These are phyloP conservation scores for Heterobasidion irregulare DNA, from an alignment of 1,284 basidiomycete genomes.

Conservation along the genomic window DNA sequence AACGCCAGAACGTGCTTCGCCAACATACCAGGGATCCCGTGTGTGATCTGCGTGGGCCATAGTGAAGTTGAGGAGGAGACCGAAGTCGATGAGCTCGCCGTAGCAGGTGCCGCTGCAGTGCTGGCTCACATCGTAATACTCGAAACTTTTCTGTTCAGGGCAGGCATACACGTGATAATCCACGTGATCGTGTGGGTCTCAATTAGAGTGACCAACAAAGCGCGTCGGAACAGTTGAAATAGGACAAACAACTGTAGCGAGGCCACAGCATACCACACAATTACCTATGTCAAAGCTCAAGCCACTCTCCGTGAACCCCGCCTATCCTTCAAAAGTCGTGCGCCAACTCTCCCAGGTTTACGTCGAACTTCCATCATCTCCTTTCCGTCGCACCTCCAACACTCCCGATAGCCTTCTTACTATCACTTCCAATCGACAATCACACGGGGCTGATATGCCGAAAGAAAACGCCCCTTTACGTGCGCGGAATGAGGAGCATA, in stretches of 20 bases:
- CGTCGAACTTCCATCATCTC: constrained; percentile 49
- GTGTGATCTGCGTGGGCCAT: constrained; percentile 90
- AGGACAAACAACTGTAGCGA: constrained; percentile 7
- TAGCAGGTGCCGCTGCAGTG: neutral
- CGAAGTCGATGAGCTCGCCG: constrained; percentile 3
- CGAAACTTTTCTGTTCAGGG: constrained; percentile 1
- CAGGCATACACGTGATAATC: neutral
- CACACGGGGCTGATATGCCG: constrained; percentile 15
- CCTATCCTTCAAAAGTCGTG: constrained; percentile 13
- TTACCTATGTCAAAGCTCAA: neutral
- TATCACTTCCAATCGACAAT: constrained; percentile 8
- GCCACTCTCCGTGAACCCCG: neutral
- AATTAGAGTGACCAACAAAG: constrained; percentile 3
- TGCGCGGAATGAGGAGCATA: constrained; percentile 10
- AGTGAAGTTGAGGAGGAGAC: constrained; percentile 11
- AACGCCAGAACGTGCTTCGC: constrained; percentile 1
- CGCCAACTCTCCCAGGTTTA: constrained; percentile 38
- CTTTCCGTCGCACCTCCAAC: constrained; percentile 16
- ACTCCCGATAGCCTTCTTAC: constrained; percentile 2
- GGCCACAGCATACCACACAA: neutral
- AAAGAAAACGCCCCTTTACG: constrained; percentile 51
- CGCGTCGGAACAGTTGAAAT: constrained; percentile 1
- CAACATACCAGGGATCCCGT: constrained; percentile 79
- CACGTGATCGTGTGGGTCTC: constrained; percentile 4
- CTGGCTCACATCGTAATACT: neutral